Base-by-base conservation (phyloP, 371 early-diverging fungal species). In the Apophysomyces trapeziformis region DNA sequence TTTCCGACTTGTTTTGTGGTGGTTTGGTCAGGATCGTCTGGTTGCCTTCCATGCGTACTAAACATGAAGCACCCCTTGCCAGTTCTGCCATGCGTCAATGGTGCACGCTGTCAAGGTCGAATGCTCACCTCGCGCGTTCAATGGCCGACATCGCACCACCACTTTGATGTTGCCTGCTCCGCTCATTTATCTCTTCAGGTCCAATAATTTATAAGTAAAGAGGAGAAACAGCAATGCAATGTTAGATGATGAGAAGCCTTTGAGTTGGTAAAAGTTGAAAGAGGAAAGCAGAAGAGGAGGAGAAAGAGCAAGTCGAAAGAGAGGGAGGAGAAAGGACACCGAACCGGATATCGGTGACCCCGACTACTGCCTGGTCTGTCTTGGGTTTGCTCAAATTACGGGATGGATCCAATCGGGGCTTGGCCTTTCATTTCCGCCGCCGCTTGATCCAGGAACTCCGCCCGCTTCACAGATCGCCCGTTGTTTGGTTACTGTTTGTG, bases 141-240 rank as follows among this genome's bases (percentile, higher is more conserved):
- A 76, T 14, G 93, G 93, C 38, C 93, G 86, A 75, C 90, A 90
- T 46, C 93, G 85, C 57, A 93, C 93, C 16, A 91, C 91, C 35
- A 93, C 93, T 61, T 89, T 90, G 65, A 93, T 90, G 73, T 91
- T 91, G 57, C 84, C 83, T 56, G 81, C 76, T 32, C 60, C 65
- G 47, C 50, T 63, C 64, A 63, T 64, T 32, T 36, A 38, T 6
- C 26, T 50, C 21, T 50, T 26, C 32, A 50, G 21, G 21, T 26
- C 21, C 1, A 21, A 21, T 26, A 2, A 3, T 26, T 26, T 26
- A 2, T 3, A 26, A 26, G 32, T 26, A 50, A 50, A 11, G 41
- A 41, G 11, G 13, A 41, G 21, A 50, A 50, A 50, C 9, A 21
- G 54, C 54, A 50, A 50, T 26, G 21, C 54, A 50, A 21, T 26